Evolutionary conservation across 1,139 yeast genomes (phyloP), one percentile per base, ranked within the genome.

Genomic region (Saccharomycopsis hybrid): DNA sequence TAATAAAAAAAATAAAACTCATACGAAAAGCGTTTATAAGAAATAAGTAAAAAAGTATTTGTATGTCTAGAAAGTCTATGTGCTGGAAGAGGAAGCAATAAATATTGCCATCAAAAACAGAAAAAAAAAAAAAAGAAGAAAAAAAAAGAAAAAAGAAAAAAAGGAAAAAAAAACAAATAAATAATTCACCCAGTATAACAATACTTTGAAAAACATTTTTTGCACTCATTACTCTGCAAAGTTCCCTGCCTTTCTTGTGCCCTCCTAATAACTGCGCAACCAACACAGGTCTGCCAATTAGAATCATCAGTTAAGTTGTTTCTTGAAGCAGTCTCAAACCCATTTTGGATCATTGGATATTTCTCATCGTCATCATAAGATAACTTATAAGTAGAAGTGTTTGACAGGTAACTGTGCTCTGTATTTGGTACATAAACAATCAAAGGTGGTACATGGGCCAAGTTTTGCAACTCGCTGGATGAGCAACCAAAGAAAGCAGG

Each of bases 211-310:
- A 88, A 85, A 66, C 97, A 89, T 49, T 69, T 56, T 55, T 76
- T 66, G 72, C 97, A 90, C 62, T 84, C 89, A 1, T 75, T 80
- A 5, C 89, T 75, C 55, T 80, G 82, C 13, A 74, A 70, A 30
- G 72, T 65, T 37, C 82, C 82, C 44, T 74, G 68, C 60, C 95
- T 76, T 68, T 88, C 94, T 62, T 83, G 83, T 50, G 83, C 80
- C 64, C 96, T 80, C 66, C 87, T 83, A 51, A 89, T 73, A 48
- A 88, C 78, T 4, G 97, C 97, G 72, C 97, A 89, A 1, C 90
- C 88, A 48, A 88, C 77, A 72, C 97, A 89, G 5, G 85, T 76
- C 47, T 77, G 72, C 82, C 88, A 89, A 50, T 84, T 82, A 1
- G 71, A 65, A 60, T 85, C 95, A 41, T 82, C 69, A 4, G 96